Evolutionary conservation across 2,329 filamentous ascomycete species (phyloP).

Genomic region (Xylaria sp.): DNA sequence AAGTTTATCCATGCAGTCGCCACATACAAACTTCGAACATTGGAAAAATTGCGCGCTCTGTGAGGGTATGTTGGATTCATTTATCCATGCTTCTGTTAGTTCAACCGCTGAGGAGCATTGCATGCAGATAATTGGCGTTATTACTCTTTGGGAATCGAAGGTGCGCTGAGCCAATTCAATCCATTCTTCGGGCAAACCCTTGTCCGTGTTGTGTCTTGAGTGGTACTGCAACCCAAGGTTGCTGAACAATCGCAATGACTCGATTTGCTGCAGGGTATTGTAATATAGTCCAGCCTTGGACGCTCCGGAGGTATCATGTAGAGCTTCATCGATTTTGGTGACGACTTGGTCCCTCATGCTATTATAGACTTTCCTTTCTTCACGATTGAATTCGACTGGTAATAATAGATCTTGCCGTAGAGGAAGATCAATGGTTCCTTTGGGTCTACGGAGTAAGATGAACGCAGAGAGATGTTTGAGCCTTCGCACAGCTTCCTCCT

Average conservation of each 20-base stretch:
- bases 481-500: constrained; percentile 52
- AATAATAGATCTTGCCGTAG: neutral
- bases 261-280: constrained; percentile 59
- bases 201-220: constrained; percentile 41
- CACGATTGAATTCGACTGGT: neutral
- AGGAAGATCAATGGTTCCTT: neutral
- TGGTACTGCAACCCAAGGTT: constrained; percentile 57
- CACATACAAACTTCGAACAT: constrained; percentile 52
- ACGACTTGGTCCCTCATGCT: neutral
- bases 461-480: constrained; percentile 51
- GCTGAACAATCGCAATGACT: constrained; percentile 58
- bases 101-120: constrained; percentile 47
- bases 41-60: constrained; percentile 46
- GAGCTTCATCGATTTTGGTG: constrained; percentile 35
- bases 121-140: constrained; percentile 45
- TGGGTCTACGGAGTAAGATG: neutral
- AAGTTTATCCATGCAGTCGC: constrained; percentile 43
- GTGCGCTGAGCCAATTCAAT: constrained; percentile 47
- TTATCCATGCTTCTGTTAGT: constrained; percentile 39
- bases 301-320: neutral
- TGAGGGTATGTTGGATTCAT: constrained; percentile 13
- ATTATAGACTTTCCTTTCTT: neutral
- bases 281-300: constrained; percentile 46
- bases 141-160: constrained; percentile 51
- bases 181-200: constrained; percentile 40